A percentile compares a stretch with the other conserved stretches of the same genome.
phyloP scores from a whole-genome alignment of 306 rosid species.

The Pachyrhizus erosus region DNA sequence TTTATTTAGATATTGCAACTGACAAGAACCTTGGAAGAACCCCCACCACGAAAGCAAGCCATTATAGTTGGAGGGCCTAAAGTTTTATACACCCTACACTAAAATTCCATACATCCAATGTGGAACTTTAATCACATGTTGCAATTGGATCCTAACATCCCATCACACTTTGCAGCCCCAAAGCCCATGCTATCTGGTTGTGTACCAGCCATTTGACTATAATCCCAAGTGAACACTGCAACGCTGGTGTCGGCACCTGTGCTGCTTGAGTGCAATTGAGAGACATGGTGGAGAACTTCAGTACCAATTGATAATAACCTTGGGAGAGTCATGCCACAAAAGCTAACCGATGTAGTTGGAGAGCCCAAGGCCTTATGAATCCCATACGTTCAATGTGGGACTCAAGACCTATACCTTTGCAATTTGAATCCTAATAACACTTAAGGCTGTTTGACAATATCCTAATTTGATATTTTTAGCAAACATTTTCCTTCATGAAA shows the following conservation, averaged over 20 bases:
- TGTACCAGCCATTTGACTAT: background rate
- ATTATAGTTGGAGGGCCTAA: background rate
- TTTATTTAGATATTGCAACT: slow-evolving; percentile 6
- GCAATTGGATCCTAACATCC: background rate
- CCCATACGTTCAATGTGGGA: background rate
- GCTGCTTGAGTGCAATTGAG: background rate
- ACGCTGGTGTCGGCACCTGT: background rate
- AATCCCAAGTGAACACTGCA: background rate
- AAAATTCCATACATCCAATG: background rate
- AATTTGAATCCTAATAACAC: background rate
- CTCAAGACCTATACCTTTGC: background rate
- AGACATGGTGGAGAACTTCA: background rate
- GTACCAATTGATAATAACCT: background rate
- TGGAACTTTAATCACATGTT: background rate
- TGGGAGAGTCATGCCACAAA: background rate
- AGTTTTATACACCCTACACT: background rate
- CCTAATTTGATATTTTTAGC: background rate
- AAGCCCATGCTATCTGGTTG: background rate
- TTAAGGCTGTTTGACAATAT: background rate
- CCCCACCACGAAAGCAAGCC: background rate
- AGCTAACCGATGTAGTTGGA: background rate
- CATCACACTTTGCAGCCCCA: background rate
- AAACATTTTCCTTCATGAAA: slow-evolving; percentile 20
- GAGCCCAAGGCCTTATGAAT: background rate
- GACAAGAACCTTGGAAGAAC: background rate